phyloP scores from a whole-genome alignment of 1,139 yeast species.

The Torulaspora globosa region DNA sequence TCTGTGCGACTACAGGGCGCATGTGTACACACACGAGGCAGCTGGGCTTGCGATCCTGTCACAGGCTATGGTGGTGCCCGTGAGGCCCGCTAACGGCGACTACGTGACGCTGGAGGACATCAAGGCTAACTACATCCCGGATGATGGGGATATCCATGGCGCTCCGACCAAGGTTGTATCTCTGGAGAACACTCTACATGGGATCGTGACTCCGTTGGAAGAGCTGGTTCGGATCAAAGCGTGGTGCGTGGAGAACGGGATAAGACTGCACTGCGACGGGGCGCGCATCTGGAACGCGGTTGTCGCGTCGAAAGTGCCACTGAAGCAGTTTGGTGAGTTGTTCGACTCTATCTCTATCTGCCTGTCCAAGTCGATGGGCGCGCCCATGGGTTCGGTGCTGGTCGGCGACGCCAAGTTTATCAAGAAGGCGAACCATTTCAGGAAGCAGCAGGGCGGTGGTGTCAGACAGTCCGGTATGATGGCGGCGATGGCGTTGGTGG shows the following conservation, averaged over 20 bases:
- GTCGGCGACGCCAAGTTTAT: slow-evolving; percentile 66
- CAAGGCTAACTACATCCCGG: slow-evolving; percentile 58
- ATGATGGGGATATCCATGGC: slow-evolving; percentile 78
- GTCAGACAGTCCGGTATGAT: slow-evolving; percentile 85
- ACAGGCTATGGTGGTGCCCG: slow-evolving; percentile 89
- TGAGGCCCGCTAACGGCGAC: slow-evolving; percentile 66
- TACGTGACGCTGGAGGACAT: slow-evolving; percentile 81
- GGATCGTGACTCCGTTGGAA: slow-evolving; percentile 74
- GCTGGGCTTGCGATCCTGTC: slow-evolving; percentile 87
- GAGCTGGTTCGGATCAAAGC: slow-evolving; percentile 69
- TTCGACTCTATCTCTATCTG: slow-evolving; percentile 90
- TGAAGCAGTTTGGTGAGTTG: slow-evolving; percentile 67
- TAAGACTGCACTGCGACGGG: slow-evolving; percentile 83
- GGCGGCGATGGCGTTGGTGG: slow-evolving; percentile 74
- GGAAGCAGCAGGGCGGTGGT: slow-evolving; percentile 95
- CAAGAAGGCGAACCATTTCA: slow-evolving; percentile 75
- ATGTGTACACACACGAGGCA: slow-evolving; percentile 79
- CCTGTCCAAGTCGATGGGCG: slow-evolving; percentile 86
- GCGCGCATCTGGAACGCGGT: slow-evolving; percentile 95
- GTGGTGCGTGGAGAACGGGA: slow-evolving; percentile 62
- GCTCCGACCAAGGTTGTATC: slow-evolving; percentile 87
- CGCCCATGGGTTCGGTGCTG: slow-evolving; percentile 87
- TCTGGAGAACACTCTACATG: slow-evolving; percentile 84
- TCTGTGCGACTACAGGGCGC: slow-evolving; percentile 81
- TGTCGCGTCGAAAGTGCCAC: slow-evolving; percentile 64